Evolutionary conservation across 202 grass and related monocot genomes (phyloP).

Genomic region (Panicum hallii): DNA sequence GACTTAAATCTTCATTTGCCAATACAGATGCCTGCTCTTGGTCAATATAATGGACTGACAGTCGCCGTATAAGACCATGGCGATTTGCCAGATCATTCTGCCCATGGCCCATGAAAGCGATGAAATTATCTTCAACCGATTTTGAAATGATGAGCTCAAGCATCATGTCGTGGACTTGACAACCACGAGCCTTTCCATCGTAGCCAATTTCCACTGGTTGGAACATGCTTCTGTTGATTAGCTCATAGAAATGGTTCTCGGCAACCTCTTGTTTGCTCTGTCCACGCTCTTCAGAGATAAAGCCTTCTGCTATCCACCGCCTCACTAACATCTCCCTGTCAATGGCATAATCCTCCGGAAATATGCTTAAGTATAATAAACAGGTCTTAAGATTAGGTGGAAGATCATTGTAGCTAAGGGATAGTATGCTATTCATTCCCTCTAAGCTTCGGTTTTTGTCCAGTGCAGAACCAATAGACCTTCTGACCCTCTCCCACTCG

Average conservation of each 20-base stretch:
- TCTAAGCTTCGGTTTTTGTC: conserved; percentile 19
- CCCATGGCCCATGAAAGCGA: background rate
- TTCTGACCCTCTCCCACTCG: conserved; percentile 38
- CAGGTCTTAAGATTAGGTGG: conserved; percentile 41
- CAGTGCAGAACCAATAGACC: conserved; percentile 41
- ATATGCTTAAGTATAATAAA: conserved; percentile 47
- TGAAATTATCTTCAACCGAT: conserved; percentile 39
- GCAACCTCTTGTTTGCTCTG: conserved; percentile 27
- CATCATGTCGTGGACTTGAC: conserved; percentile 48
- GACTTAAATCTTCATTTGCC: conserved; percentile 26
- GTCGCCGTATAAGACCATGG: background rate
- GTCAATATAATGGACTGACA: conserved; percentile 35
- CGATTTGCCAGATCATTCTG: background rate
- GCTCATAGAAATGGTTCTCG: conserved; percentile 41
- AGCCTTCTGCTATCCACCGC: conserved; percentile 48
- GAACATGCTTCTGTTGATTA: conserved; percentile 34
- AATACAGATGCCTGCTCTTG: background rate
- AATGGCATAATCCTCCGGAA: conserved; percentile 43
- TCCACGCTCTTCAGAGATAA: conserved; percentile 15
- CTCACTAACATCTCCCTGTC: background rate
- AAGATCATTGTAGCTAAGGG: conserved; percentile 31
- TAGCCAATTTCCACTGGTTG: conserved; percentile 1
- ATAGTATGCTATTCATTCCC: conserved; percentile 39
- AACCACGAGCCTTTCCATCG: conserved; percentile 3
- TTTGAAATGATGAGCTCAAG: conserved; percentile 32